These are phyloP conservation scores for Cladosporium cucumerinum DNA, from an alignment of 2,329 filamentous ascomycete species.

Conservation along the genomic window DNA sequence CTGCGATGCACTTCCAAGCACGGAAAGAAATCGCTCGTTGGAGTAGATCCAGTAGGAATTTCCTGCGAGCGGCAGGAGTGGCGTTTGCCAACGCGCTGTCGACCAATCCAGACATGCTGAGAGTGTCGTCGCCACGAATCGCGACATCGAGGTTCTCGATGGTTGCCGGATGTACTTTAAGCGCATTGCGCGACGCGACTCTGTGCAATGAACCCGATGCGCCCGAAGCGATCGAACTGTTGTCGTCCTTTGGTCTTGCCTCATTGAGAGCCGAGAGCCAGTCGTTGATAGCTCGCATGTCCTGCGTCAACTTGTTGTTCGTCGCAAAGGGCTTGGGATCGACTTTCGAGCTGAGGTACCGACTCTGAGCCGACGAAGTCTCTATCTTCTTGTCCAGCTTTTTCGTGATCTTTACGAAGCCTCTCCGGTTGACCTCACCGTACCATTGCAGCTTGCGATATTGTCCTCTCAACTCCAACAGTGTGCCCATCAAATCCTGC, in stretches of 20 bases:
- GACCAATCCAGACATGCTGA: constrained; percentile 54
- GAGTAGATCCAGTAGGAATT: constrained; percentile 72
- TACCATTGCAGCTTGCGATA: constrained; percentile 95
- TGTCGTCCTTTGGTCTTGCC: constrained; percentile 71
- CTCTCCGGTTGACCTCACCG: constrained; percentile 89
- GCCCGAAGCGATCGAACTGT: constrained; percentile 63
- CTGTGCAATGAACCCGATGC: constrained; percentile 66
- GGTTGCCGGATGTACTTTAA: constrained; percentile 66
- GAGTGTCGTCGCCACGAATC: constrained; percentile 65
- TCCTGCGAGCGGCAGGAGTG: constrained; percentile 40
- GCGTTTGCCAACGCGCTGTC: constrained; percentile 20
- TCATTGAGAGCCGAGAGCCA: constrained; percentile 84
- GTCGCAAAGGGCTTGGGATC: constrained; percentile 85
- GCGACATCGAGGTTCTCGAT: constrained; percentile 71
- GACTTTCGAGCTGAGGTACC: constrained; percentile 87
- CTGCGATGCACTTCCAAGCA: constrained; percentile 66
- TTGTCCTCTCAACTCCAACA: constrained; percentile 83
- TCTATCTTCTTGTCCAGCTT: constrained; percentile 95
- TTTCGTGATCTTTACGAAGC: constrained; percentile 98
- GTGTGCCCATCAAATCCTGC: constrained; percentile 84
- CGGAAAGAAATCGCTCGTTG: constrained; percentile 72
- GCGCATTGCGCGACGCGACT: constrained; percentile 69
- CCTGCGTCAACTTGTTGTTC: constrained; percentile 57
- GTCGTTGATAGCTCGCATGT: constrained; percentile 73
- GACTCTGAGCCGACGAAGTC: constrained; percentile 67